Base-by-base conservation (phyloP, 1,139 yeast species). In the Magnusiomyces sp. region DNA sequence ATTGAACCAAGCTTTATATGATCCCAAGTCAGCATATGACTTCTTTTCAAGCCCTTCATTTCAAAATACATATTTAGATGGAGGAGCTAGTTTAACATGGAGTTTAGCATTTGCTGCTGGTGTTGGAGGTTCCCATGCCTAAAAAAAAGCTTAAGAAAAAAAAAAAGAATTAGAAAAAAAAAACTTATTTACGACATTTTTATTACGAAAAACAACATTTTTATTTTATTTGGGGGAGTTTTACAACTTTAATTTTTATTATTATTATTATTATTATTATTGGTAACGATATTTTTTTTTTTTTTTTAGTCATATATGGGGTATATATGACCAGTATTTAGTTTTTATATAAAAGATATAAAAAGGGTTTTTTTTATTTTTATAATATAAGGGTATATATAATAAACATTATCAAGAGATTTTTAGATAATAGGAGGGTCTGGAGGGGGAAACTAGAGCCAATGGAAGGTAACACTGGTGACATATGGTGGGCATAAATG, bases 71-170 rank as follows among this genome's bases (percentile, higher is more conserved):
- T 80, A 77, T 69, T 75, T 92, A 54, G 97, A 92, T 62, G 80
- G 80, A 52, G 98, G 98, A 2, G 95, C 88, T 72, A 83, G 95
- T 57, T 71, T 81, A 60, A 85, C 97, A 0, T 90, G 97, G 97
- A 78, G 89, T 47, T 71, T 89, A 58, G 85, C 96, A 0, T 88
- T 78, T 61, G 70, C 85, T 45, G 95, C 88, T 38, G 85, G 70
- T 27, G 57, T 63, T 23, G 63, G 62, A n/a, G 54, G 81, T 81
- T 59, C 77, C 83, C 54, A 64, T 40, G 47, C 41, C 2, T 48
- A 20, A 20, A 19, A n/a, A 13, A n/a, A n/a, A n/a, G n/a, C n/a
- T n/a, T n/a, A n/a, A n/a, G n/a, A n/a, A n/a, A 34, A 34, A n/a
- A n/a, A n/a, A n/a, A n/a, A n/a, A n/a, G n/a, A n/a, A 9, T 34